phyloP scores from a whole-genome alignment of 2,329 filamentous ascomycete species.

The Fusarium buxicola region DNA sequence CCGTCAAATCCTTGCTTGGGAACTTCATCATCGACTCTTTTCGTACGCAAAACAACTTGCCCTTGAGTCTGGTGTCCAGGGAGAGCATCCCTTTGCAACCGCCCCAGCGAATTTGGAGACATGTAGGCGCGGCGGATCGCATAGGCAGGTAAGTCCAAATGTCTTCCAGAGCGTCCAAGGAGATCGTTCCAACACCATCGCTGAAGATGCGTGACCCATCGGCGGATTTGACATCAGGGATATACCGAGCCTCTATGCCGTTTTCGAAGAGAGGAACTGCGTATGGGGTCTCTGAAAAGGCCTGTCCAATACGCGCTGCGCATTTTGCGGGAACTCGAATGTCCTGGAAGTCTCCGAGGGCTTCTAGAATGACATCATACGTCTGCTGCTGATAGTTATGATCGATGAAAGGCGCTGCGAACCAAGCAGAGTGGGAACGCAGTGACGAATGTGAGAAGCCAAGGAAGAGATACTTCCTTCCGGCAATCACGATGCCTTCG shows the following conservation, averaged over 20 bases:
- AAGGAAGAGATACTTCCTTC: conserved; percentile 72
- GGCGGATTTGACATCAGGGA: conserved; percentile 64
- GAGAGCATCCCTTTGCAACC: conserved; percentile 85
- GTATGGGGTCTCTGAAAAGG: conserved; percentile 80
- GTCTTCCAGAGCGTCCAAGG: conserved; percentile 65
- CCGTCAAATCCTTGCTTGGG: conserved; percentile 60
- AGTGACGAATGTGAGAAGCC: conserved; percentile 86
- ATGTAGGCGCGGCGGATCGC: conserved; percentile 65
- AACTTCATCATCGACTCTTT: conserved; percentile 85
- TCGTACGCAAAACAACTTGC: conserved; percentile 71
- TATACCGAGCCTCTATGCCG: conserved; percentile 49
- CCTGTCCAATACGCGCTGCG: conserved; percentile 71
- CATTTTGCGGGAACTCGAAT: conserved; percentile 67
- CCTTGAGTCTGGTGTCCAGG: conserved; percentile 70
- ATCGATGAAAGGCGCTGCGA: conserved; percentile 61
- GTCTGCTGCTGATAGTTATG: conserved; percentile 48
- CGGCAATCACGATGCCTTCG: conserved; percentile 71
- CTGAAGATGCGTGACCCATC: conserved; percentile 73
- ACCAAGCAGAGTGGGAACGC: conserved; percentile 77
- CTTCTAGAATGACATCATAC: conserved; percentile 57
- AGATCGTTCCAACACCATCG: conserved; percentile 84
- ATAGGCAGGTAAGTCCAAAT: conserved; percentile 68
- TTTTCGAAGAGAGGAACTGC: conserved; percentile 63
- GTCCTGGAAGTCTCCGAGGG: conserved; percentile 62
- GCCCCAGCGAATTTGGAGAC: conserved; percentile 79